Evolutionary conservation across 2,329 filamentous ascomycete genomes (phyloP).

Genomic region (Massarina eburnea): DNA sequence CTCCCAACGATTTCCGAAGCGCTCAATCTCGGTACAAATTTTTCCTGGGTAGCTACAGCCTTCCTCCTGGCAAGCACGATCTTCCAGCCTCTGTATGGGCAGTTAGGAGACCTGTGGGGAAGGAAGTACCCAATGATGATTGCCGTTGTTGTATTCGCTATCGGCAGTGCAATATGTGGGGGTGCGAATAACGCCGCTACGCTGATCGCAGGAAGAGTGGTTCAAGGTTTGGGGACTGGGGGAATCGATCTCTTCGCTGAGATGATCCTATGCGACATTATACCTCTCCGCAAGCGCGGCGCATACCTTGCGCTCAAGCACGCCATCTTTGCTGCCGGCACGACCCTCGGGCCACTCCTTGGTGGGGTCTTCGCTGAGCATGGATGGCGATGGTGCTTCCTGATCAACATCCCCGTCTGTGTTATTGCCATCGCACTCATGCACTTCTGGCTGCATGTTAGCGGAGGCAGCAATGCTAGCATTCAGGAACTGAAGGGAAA

Average conservation of each 20-base stretch:
- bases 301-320: conserved; percentile 41
- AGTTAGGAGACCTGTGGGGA: conserved; percentile 57
- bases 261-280: conserved; percentile 55
- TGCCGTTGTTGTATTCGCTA: conserved; percentile 50
- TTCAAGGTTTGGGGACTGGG: conserved; percentile 57
- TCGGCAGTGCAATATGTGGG: conserved; percentile 58
- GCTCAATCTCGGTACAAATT: conserved; percentile 25
- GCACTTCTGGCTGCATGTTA: conserved; percentile 29
- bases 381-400: conserved; percentile 53
- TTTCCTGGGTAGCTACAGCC: conserved; percentile 22
- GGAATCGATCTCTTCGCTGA: conserved; percentile 51
- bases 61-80: conserved; percentile 41
- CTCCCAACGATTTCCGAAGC: conserved; percentile 43
- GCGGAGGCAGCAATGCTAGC: conserved; percentile 14
- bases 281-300: conserved; percentile 50
- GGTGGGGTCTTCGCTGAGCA: conserved; percentile 36
- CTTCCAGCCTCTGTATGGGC: conserved; percentile 55
- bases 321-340: conserved; percentile 27
- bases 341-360: conserved; percentile 31
- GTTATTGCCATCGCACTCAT: conserved; percentile 29
- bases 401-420: conserved; percentile 39
- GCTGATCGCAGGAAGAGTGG: conserved; percentile 57
- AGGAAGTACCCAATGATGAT: conserved; percentile 43
- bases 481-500: conserved; percentile 15
- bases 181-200: conserved; percentile 47